Base-by-base conservation (phyloP, 371 early-diverging fungal species). In the Mortierella sp. region DNA sequence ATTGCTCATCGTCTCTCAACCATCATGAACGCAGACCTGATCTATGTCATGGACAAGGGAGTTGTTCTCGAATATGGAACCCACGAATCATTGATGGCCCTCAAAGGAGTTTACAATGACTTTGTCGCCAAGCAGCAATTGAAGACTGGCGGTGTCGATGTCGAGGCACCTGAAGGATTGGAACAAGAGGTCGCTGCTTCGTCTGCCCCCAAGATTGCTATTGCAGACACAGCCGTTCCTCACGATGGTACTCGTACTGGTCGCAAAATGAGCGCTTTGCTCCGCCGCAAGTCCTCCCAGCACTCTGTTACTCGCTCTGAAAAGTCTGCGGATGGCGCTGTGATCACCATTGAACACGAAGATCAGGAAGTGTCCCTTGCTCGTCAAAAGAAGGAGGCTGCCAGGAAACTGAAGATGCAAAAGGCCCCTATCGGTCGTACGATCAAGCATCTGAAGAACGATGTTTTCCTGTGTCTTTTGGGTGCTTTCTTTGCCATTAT, bases 11-110 rank as follows among this genome's bases (percentile, higher is more conserved):
- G 90, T 53, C 76, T 95, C 39, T 89, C 92, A 27, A 92, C 92
- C 28, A 92, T 90, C 39, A 84, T 88, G 65, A 88, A 94, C 58
- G 92, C 96, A 1, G 95, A 98, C 71, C 63, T 86, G 31, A 96
- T 97, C 65, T 88, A 89, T 50, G 94, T 93, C 7, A 86, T 92
- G 83, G 73, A 84, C 45, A 78, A 85, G 49, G 94, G 94, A 45
- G 85, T 84, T 23, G 76, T 94, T 16, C 58, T 90, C 19, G 94
- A 94, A 65, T 72, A 73, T 56, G 94, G 94, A 43, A 89, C 81
- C 6, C 94, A 94, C 67, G 82, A 83, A 18, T 83, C 87, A 18
- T 68, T 91, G 18, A 67, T 89, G 58, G 73, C 73, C 10, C 71
- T 71, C 0, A 79, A 82, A 23, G 89, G 89, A 26, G 69, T 82